Percentiles rank a stretch among this genome's conserved stretches.
Conservation (phyloP, 192 early-diverging fungal species). For the Paraglomus brasilianum region DNA sequence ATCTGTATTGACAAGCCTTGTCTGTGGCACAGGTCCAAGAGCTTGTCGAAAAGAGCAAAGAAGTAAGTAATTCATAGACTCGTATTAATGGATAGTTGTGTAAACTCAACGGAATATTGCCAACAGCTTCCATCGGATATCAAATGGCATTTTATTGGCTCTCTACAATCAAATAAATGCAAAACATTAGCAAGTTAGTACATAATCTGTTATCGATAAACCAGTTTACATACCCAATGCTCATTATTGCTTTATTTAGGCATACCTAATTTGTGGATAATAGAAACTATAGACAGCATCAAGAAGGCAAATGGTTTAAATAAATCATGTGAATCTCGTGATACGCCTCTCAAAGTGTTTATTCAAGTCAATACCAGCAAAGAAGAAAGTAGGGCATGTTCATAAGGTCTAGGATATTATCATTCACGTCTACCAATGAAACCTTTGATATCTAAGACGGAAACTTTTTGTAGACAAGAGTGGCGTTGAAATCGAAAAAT, state of each 20-base stretch:
- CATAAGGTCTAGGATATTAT: not conserved
- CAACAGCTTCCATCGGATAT: conserved; percentile 79
- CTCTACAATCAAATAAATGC: conserved; percentile 97
- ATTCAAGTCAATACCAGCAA: conserved; percentile 94
- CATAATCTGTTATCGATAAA: not conserved
- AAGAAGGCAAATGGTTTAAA: conserved; percentile 84
- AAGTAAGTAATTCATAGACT: conserved; percentile 55
- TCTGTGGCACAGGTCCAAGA: conserved; percentile 75
- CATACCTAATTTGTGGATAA: conserved; percentile 85
- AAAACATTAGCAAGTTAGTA: conserved; percentile 70
- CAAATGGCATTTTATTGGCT: conserved; percentile 96
- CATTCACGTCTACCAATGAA: not conserved
- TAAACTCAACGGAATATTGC: conserved; percentile 7
- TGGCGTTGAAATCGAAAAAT: conserved; percentile 61
- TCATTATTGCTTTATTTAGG: conserved; percentile 31
- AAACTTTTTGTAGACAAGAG: conserved; percentile 63
- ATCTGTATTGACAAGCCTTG: not conserved
- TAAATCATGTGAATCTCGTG: conserved; percentile 66
- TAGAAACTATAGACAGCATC: conserved; percentile 87
- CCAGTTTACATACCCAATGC: not conserved
- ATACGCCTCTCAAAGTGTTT: conserved; percentile 71
- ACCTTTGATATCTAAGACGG: no score
- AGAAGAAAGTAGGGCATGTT: conserved; percentile 70
- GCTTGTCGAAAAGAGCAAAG: conserved; percentile 80
- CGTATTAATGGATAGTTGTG: not conserved